Evolutionary conservation across 1,139 yeast genomes (phyloP).

Genomic region (Kluyveromyces sp.): DNA sequence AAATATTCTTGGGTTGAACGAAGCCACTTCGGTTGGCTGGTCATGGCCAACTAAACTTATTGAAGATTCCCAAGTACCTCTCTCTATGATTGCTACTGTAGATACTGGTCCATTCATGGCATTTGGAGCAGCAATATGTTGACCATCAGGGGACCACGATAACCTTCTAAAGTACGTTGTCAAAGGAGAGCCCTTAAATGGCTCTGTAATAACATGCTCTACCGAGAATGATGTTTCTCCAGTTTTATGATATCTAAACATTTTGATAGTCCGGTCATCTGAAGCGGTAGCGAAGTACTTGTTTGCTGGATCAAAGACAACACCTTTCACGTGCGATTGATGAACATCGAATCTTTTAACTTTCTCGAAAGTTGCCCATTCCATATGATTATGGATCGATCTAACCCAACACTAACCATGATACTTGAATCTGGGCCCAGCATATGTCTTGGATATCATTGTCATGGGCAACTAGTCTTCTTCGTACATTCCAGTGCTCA

Average conservation of each 20-base stretch:
- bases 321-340: constrained; percentile 92
- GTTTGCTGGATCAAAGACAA: constrained; percentile 95
- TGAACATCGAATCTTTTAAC: constrained; percentile 86
- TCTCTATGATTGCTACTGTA: constrained; percentile 74
- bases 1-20: constrained; percentile 73
- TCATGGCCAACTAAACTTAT: constrained; percentile 90
- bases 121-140: constrained; percentile 90
- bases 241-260: constrained; percentile 77
- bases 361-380: constrained; percentile 81
- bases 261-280: constrained; percentile 85
- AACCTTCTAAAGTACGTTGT: constrained; percentile 86
- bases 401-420: constrained; percentile 88
- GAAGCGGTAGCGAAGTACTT: constrained; percentile 95
- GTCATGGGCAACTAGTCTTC: constrained; percentile 89
- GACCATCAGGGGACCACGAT: constrained; percentile 99
- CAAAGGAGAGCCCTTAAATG: constrained; percentile 82
- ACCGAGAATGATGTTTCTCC: constrained; percentile 74
- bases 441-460: constrained; percentile 96
- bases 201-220: constrained; percentile 75
- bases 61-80: constrained; percentile 92
- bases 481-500: constrained; percentile 91
- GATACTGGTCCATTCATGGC: constrained; percentile 96
- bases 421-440: constrained; percentile 91
- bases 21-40: constrained; percentile 91
- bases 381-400: constrained; percentile 89